Base-by-base conservation (phyloP, 2,329 filamentous ascomycete species). In the Colletotrichum siamense region DNA sequence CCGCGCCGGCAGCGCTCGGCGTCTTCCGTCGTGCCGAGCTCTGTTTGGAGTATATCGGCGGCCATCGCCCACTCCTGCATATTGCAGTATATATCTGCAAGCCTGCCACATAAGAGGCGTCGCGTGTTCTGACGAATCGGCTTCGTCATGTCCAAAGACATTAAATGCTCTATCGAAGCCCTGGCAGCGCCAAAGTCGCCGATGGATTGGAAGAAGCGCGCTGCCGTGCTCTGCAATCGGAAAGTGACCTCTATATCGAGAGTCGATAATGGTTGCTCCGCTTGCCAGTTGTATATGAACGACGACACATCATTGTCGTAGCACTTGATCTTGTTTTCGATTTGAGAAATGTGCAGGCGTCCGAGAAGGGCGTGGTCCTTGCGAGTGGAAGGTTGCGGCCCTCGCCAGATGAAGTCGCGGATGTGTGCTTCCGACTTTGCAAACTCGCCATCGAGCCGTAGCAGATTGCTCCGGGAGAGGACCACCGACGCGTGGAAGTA, bases 211-310 rank as follows among this genome's bases (percentile, higher is more conserved):
- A 84, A 84, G 77, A 80, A 84, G 5, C 80, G 81, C 1, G 82
- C 81, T 1, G 81, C 80, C 0, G 81, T 79, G 12, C 82, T 82
- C 44, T 85, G 83, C 2, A 85, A 81, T 1, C 83, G 70, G 2
- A 81, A 79, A 0, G 82, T 84, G 1, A 84, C 83, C 61, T 84
- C 83, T 12, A 82, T 81, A 8, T 84, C 83, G 8, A 84, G 78
- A 0, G 78, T 79, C 0, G 83, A 84, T 3, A 83, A 72, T 0
- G 83, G 83, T 15, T 80, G 79, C 0, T 79, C 74, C 0, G 81
- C 82, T 3, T 81, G 75, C 83, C 83, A 84, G 4, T 74, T 76
- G 52, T 84, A 84, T 18, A 84, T 84, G 18, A 75, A 79, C 0
- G 79, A 78, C 0, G 81, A 78, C 4, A 84, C 80, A 13, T 82